Conservation (phyloP, 768 basidiomycete genomes). For the Leccinellum rugosiceps region DNA sequence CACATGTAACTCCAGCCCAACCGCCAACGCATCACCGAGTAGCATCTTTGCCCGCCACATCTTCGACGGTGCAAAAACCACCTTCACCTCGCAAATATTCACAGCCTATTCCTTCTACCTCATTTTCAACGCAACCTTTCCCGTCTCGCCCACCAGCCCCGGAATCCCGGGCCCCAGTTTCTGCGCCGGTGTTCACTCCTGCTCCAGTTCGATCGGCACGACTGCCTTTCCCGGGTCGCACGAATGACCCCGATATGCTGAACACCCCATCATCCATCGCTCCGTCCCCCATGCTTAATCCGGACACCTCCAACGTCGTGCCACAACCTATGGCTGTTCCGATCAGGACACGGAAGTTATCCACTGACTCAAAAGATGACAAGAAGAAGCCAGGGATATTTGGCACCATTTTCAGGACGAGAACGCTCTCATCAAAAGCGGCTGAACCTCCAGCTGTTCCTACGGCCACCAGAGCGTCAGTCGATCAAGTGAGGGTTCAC, state of each 20-base stretch:
- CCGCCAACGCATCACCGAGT: conserved; percentile 33
- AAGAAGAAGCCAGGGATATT: conserved; percentile 32
- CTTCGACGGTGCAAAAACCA: conserved; percentile 19
- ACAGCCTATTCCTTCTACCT: conserved; percentile 25
- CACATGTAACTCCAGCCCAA: conserved; percentile 22
- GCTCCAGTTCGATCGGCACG: conserved; percentile 27
- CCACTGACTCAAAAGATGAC: conserved; percentile 34
- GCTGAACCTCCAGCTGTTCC: conserved; percentile 22
- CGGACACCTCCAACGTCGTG: conserved; percentile 17
- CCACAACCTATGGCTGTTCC: conserved; percentile 14
- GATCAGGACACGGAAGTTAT: conserved; percentile 22
- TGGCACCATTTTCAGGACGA: conserved; percentile 28
- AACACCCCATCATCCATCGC: conserved; percentile 66
- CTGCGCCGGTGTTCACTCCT: conserved; percentile 32
- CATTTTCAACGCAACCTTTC: conserved; percentile 29
- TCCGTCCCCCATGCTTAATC: conserved; percentile 43
- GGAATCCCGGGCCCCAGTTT: conserved; percentile 27
- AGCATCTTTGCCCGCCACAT: conserved; percentile 34
- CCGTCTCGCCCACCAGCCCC: conserved; percentile 22
- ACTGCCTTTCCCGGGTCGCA: conserved; percentile 27
- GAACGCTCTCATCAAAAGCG: conserved; percentile 31
- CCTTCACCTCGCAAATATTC: conserved; percentile 28
- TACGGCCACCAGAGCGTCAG: conserved; percentile 16
- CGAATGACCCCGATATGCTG: conserved; percentile 50
- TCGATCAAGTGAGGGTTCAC: conserved; percentile 19